Base-by-base conservation (phyloP, 2,329 filamentous ascomycete species). In the Herpomyces periplanetae region DNA sequence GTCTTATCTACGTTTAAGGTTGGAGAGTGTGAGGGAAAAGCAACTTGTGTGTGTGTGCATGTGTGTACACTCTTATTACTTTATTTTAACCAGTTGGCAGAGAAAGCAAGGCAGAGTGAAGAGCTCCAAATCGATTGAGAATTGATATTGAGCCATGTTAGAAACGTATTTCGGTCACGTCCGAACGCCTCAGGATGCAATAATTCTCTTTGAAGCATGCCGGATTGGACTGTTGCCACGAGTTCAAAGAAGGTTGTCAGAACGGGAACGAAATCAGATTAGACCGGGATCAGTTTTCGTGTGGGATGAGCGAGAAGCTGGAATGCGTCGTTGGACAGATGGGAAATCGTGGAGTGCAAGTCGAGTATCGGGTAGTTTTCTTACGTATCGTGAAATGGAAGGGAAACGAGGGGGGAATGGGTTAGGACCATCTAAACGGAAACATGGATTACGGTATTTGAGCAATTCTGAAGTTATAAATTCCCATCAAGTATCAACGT, bases 301-400 rank as follows among this genome's bases (percentile, higher is more conserved):
- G n/a, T 96, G 80, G 80, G 80, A 96, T 38, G 80, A 96, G 45
- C 51, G 75, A 30, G 80, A 96, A 44, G 80, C 80, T 5, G 80
- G 80, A 28, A 96, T 96, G 80, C 54, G 80, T 32, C 51, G 80
- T 38, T 96, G 80, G 80, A 96, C 80, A 1, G 80, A 96, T 31
- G 80, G 80, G 22, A 96, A 96, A 39, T 91, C 75, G 13, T 96
- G 80, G 80, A 91, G 75, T 34, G 80, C 80, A 13, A 91, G 75
- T 41, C 57, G 80, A 25, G 80, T 96, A 1, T 91, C 75, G 0
- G 80, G 80, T 19, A 91, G 80, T 43, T 96, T 96, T 37, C 41
- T 96, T 24, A 91, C 80, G 4, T 96, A 96, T 34, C 53, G 80
- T 15, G 80, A 96, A 36, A 96, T 96, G 80, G 80, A 96, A 40